Base-by-base conservation (phyloP, 805 yeast species). In the Saccharomycopsis sp. region DNA sequence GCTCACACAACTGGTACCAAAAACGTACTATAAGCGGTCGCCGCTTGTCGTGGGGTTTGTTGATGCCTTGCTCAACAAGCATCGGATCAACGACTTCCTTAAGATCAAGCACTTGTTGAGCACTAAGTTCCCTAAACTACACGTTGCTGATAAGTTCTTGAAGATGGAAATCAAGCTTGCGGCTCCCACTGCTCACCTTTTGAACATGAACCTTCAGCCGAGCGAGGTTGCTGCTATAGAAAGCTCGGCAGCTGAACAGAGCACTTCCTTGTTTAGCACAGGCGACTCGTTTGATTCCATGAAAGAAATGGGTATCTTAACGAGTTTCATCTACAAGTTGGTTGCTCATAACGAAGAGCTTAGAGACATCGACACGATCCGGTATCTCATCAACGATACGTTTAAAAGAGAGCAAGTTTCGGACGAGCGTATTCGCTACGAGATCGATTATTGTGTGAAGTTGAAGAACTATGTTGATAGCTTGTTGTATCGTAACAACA, bases 381-480 rank as follows among this genome's bases (percentile, higher is more conserved):
- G 44, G 35, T 54, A 53, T 23, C 52, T 59, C 14, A 15, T 59
- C n/a, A n/a, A 2, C 22, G 58, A 57, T n/a, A 51, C 23, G 17
- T 59, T 59, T 47, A 50, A 44, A 23, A 38, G 38, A n/a, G 14
- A n/a, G 12, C 24, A 14, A 14, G 3, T 56, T 15, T 23, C 57
- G 9, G 55, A 59, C 51, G 57, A 52, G 2, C n/a, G 14, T 7
- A 44, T 59, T 41, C 3, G 2, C 7, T 20, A 56, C 3, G 19
- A 47, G 24, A 20, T 59, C 9, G 47, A 49, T 1, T 20, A 23
- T 9, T 59, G 59, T 24, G 19, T 29, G 3, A 52, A 53, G n/a
- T 50, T 59, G 50, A 59, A 56, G 24, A 19, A 17, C 17, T 41
- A 47, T 50, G 56, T 58, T 22, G 61, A 58, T 17, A 51, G 22